These are phyloP conservation scores for Potentilla sterilis DNA, from an alignment of 306 rosid genomes.

Conservation along the genomic window DNA sequence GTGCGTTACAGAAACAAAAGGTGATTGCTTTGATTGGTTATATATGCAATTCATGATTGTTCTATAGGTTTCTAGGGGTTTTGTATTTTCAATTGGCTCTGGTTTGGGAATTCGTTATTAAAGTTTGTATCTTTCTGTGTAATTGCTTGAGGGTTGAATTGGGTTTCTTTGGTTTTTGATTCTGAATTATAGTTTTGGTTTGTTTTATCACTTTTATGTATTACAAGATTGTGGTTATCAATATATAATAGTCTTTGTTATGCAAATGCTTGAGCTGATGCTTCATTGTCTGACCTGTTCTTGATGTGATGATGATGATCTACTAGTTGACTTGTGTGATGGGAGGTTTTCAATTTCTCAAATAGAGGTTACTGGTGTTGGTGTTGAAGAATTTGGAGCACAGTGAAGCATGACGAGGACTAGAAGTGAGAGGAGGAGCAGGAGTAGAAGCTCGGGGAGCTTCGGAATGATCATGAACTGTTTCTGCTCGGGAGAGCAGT, in stretches of 20 bases:
- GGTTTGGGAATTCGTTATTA: not conserved
- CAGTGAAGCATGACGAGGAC: constrained; percentile 39
- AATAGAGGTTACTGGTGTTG: constrained; percentile 19
- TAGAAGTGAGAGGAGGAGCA: constrained; percentile 36
- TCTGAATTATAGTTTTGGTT: constrained; percentile 20
- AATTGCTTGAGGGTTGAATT: not conserved
- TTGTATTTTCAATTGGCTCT: constrained; percentile 6
- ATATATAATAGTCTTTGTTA: not conserved
- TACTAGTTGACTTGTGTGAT: constrained; percentile 7
- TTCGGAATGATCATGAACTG: constrained; percentile 59
- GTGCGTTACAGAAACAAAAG: constrained; percentile 45
- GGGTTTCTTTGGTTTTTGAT: constrained; percentile 14
- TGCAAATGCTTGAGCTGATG: constrained; percentile 1
- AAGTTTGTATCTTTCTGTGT: not conserved
- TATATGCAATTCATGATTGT: constrained; percentile 15
- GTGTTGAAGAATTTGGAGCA: constrained; percentile 46
- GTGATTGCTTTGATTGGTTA: constrained; percentile 33
- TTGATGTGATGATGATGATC: constrained; percentile 5
- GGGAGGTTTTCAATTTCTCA: constrained; percentile 14
- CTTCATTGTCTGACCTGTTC: not conserved
- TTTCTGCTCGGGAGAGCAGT: constrained; percentile 54
- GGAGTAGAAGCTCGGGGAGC: constrained; percentile 28
- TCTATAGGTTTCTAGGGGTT: constrained; percentile 16
- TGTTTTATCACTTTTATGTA: not conserved
- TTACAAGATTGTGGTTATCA: not conserved